Conservation (phyloP, 78 protist genomes). For the Protostelium mycophagum region DNA sequence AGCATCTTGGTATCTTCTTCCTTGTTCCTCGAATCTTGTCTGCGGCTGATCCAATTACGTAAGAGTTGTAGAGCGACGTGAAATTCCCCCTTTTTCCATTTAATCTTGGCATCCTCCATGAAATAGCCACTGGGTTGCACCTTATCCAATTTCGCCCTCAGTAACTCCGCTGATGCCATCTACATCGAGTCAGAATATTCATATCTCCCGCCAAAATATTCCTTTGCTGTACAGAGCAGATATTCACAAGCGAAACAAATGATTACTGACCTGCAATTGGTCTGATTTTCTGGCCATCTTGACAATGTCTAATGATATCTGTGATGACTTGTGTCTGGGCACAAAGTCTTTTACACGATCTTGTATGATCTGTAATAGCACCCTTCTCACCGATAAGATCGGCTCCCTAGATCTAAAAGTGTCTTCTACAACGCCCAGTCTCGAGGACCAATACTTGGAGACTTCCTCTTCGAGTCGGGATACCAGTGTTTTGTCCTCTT, state of each 20-base stretch:
- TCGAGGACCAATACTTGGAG: slow-evolving; percentile 19
- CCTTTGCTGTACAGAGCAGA: no score
- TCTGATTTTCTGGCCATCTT: background rate
- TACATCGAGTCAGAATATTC: background rate
- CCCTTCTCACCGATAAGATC: slow-evolving; percentile 36
- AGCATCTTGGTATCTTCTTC: background rate
- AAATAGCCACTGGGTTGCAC: background rate
- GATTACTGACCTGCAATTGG: background rate
- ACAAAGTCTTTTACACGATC: slow-evolving; percentile 26
- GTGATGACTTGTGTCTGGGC: slow-evolving; percentile 16
- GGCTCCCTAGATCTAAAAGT: slow-evolving; percentile 44
- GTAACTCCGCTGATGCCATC: background rate
- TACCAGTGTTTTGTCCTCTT: background rate
- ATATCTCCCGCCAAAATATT: no score
- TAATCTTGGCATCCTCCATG: slow-evolving; percentile 5
- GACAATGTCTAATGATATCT: slow-evolving; percentile 1
- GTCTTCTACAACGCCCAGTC: slow-evolving; percentile 43
- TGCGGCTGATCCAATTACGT: background rate
- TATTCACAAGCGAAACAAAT: slow-evolving; percentile 18
- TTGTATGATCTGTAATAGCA: slow-evolving; percentile 15
- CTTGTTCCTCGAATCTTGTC: background rate
- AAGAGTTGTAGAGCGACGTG: background rate
- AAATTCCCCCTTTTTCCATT: slow-evolving; percentile 12
- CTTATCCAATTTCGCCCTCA: background rate
- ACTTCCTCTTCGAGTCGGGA: background rate